These are phyloP conservation scores for Phylloporus sp. DNA, from an alignment of 768 basidiomycete species.

Conservation along the genomic window DNA sequence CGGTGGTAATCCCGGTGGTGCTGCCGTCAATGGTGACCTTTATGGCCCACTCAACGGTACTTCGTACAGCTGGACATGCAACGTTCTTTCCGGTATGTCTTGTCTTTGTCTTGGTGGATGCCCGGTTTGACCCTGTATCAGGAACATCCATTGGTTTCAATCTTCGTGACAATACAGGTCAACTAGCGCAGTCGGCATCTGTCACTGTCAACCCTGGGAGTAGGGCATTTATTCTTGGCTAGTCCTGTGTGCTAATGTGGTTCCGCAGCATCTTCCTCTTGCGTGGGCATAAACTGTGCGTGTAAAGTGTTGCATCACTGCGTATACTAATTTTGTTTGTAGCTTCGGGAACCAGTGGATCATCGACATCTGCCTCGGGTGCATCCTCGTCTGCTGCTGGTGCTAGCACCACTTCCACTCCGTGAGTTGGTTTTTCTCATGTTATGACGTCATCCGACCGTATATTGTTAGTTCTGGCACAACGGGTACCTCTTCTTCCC, in stretches of 20 bases:
- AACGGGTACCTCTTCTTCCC: constrained; percentile 8
- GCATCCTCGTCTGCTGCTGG: not conserved
- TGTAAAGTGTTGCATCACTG: constrained; percentile 12
- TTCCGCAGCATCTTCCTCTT: constrained; percentile 32
- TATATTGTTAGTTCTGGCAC: not conserved
- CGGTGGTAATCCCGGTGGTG: constrained; percentile 42
- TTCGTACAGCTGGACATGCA: constrained; percentile 52
- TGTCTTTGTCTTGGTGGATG: not conserved
- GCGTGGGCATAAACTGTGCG: constrained; percentile 29
- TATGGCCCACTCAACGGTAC: constrained; percentile 41
- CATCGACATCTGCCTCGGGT: constrained; percentile 1
- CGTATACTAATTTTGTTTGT: constrained; percentile 12
- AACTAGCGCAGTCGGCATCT: constrained; percentile 43
- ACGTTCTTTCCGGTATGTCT: constrained; percentile 42
- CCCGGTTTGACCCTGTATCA: constrained; percentile 10
- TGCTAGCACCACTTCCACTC: not conserved
- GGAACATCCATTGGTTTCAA: constrained; percentile 54
- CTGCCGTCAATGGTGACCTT: constrained; percentile 44
- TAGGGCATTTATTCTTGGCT: constrained; percentile 32
- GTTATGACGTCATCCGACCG: constrained; percentile 11
- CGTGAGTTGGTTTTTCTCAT: constrained; percentile 17
- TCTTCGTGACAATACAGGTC: constrained; percentile 60
- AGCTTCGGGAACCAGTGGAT: no score
- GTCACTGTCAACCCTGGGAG: constrained; percentile 48
- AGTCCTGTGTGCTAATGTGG: constrained; percentile 9